Percentiles rank a stretch among this genome's conserved stretches.
Conservation (phyloP, 2,329 filamentous ascomycete species). For the Fusarium chuoi region DNA sequence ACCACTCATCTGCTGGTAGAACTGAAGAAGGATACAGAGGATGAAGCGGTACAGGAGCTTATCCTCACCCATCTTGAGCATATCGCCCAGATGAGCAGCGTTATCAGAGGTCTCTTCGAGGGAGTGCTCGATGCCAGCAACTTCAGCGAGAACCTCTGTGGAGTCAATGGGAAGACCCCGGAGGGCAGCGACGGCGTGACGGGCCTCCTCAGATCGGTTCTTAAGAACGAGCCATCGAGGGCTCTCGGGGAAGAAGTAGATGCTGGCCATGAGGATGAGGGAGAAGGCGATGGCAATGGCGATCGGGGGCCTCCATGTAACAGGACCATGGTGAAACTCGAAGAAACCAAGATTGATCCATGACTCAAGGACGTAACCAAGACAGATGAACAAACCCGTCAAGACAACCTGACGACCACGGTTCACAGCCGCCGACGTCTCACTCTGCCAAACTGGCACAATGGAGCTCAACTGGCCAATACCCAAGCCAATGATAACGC, state of each 20-base stretch:
- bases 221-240: constrained; percentile 52
- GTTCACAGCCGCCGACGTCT: constrained; percentile 60
- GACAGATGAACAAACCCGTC: constrained; percentile 62
- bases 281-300: constrained; percentile 49
- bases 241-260: constrained; percentile 51
- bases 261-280: constrained; percentile 46
- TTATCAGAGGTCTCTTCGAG: constrained; percentile 55
- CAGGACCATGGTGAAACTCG: constrained; percentile 31
- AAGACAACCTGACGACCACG: constrained; percentile 60
- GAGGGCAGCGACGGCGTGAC: constrained; percentile 50
- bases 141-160: constrained; percentile 53
- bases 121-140: constrained; percentile 59
- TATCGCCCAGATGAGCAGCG: constrained; percentile 53
- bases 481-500: constrained; percentile 64
- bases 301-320: constrained; percentile 54
- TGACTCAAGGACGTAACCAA: constrained; percentile 53
- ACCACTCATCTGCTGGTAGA: constrained; percentile 46
- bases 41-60: constrained; percentile 59
- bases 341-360: constrained; percentile 60
- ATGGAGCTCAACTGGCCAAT: constrained; percentile 64
- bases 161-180: constrained; percentile 52
- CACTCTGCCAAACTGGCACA: constrained; percentile 65
- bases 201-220: constrained; percentile 47
- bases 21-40: constrained; percentile 47
- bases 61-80: constrained; percentile 61